phyloP scores from a whole-genome alignment of 2,329 filamentous ascomycete species.

The Hymenoscyphus scutula region DNA sequence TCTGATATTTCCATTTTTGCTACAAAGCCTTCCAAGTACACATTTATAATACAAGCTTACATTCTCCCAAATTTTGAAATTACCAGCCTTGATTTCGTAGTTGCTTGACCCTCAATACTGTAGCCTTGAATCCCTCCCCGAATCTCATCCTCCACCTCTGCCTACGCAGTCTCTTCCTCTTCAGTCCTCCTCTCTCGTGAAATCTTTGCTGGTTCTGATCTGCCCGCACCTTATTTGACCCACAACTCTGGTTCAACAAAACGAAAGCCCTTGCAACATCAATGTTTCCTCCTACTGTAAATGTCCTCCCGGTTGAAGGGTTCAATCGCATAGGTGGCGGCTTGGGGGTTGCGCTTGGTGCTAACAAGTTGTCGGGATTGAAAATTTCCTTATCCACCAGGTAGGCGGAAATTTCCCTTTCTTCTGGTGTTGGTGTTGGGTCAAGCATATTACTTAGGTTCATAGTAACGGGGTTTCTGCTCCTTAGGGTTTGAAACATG shows the following conservation, averaged over 20 bases:
- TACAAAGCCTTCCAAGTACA: background rate
- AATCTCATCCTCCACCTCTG: constrained; percentile 70
- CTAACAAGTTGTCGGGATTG: background rate
- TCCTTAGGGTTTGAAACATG: background rate
- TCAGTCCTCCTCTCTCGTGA: constrained; percentile 73
- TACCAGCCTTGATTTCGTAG: constrained; percentile 80
- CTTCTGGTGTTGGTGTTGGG: background rate
- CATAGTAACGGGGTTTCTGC: background rate
- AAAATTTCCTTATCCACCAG: background rate
- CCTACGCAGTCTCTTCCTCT: constrained; percentile 71
- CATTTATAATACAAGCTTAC: constrained; percentile 11
- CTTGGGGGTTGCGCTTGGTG: background rate
- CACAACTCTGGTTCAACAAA: constrained; percentile 42
- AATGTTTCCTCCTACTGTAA: constrained; percentile 22
- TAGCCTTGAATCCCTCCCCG: constrained; percentile 63
- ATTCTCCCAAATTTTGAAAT: constrained; percentile 4
- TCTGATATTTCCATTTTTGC: background rate
- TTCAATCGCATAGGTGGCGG: constrained; percentile 24
- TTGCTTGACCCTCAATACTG: constrained; percentile 62
- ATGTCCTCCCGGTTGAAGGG: constrained; percentile 30
- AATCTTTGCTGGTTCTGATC: constrained; percentile 62
- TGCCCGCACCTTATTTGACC: constrained; percentile 54
- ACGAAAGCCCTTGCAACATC: constrained; percentile 31
- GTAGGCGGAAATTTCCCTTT: background rate
- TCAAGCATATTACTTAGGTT: background rate